Conservation (phyloP, 768 basidiomycete species). For the Boletus insuetus region DNA sequence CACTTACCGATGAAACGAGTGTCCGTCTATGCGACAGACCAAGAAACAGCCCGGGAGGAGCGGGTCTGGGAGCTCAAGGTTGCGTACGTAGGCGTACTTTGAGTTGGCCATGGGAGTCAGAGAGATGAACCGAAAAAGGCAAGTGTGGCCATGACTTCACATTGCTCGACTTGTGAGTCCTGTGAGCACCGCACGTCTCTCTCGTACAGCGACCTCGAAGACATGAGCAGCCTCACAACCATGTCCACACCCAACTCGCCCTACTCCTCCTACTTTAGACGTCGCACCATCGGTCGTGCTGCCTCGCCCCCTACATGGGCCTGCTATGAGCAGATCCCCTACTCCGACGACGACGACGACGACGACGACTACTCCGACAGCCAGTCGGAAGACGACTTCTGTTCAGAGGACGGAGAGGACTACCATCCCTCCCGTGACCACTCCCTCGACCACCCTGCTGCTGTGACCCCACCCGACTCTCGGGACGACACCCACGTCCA, state of each 20-base stretch:
- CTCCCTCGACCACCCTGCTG: constrained; percentile 28
- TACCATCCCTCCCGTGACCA: constrained; percentile 37
- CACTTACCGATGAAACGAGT: constrained; percentile 85
- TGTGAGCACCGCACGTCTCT: neutral
- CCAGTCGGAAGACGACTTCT: constrained; percentile 52
- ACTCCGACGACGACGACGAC: constrained; percentile 60
- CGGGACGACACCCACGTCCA: constrained; percentile 43
- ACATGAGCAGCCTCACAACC: constrained; percentile 24
- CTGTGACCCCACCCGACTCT: constrained; percentile 24
- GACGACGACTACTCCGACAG: constrained; percentile 56
- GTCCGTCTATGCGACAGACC: constrained; percentile 87
- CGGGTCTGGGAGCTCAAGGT: constrained; percentile 85
- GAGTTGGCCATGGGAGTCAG: constrained; percentile 74
- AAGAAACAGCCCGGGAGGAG: constrained; percentile 83
- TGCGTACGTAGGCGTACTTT: constrained; percentile 87
- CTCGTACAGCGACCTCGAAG: neutral
- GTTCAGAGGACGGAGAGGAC: constrained; percentile 75
- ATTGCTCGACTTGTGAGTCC: constrained; percentile 7
- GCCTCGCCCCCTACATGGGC: constrained; percentile 86
- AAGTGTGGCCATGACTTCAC: constrained; percentile 16
- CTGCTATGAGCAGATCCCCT: constrained; percentile 87
- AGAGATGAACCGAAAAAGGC: constrained; percentile 15
- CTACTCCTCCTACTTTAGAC: constrained; percentile 44
- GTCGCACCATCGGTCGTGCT: constrained; percentile 74
- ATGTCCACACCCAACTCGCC: constrained; percentile 25